Evolutionary conservation across 495 filamentous ascomycete species (phyloP), one percentile per base, ranked within the genome.

Genomic region (Xylaria venustula): DNA sequence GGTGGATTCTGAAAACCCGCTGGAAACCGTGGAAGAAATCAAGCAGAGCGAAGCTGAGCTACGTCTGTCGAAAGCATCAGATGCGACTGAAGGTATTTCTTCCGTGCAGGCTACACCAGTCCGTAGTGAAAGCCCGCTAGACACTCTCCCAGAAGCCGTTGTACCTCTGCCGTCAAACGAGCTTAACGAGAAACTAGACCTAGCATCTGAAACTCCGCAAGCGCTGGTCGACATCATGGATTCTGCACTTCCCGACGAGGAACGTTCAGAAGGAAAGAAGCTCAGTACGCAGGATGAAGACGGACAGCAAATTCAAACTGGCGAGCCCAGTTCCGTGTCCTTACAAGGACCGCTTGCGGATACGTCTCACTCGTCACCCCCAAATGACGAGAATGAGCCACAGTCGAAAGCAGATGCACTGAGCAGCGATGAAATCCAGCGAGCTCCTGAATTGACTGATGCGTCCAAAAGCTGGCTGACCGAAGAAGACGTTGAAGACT

Each of bases 351-450:
- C 2, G 7, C 23, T 36, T 34, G 36, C 17, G 19, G n/a, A 52
- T 19, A 8, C 8, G 15, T 15, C 48, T 45, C 57, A 45, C 12
- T 36, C 28, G 7, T 26, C 36, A 9, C 57, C 64, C 47, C 49
- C 34, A 17, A 49, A 42, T 30, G 54, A 64, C 53, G 50, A 59
- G 62, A 57, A 60, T 60, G 62, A 65, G 61, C 58, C 62, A 62
- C 30, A n/a, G 30, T 41, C 57, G 64, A 54, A 67, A 62, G 54
- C 56, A 50, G 59, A 63, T 44, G 20, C 54, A 58, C 56, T 53
- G 32, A 12, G 61, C 64, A 60, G 59, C 63, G 62, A 63, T 61
- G 49, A 51, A 37, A 59, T 22, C 32, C 59, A 51, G 22, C 64
- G 52, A 41, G 57, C 42, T 40, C 60, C 51, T 63, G 54, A 63